These are phyloP conservation scores for Pyricularia grisea DNA, from an alignment of 2,329 filamentous ascomycete genomes.

Conservation along the genomic window DNA sequence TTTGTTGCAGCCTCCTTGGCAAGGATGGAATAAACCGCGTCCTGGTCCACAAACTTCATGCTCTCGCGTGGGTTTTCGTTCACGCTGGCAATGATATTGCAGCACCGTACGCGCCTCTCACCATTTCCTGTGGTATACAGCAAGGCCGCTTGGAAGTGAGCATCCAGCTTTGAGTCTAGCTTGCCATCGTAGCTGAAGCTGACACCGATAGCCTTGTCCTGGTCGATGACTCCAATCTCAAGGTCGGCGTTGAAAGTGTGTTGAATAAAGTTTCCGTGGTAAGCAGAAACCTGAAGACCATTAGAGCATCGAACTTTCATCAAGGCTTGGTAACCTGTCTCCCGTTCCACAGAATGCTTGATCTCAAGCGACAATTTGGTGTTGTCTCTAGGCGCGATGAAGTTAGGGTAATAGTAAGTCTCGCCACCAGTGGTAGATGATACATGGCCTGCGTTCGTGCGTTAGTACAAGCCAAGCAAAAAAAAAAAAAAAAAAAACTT, in stretches of 20 bases:
- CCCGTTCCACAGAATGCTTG: slow-evolving; percentile 73
- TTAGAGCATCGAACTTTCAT: slow-evolving; percentile 99
- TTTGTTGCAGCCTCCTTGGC: slow-evolving; percentile 92
- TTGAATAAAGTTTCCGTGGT: slow-evolving; percentile 94
- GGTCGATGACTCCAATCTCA: slow-evolving; percentile 85
- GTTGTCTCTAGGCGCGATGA: slow-evolving; percentile 76
- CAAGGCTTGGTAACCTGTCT: slow-evolving; percentile 89
- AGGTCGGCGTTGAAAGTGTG: slow-evolving; percentile 92
- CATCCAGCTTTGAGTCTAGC: slow-evolving; percentile 91
- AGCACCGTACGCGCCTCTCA: slow-evolving; percentile 83
- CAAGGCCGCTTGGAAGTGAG: slow-evolving; percentile 92
- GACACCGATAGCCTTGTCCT: slow-evolving; percentile 86
- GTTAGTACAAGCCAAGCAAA: background rate
- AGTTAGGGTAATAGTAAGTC: slow-evolving; percentile 95
- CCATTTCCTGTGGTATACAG: slow-evolving; percentile 89
- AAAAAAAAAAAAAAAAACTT: too few relatives aligned
- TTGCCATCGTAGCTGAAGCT: slow-evolving; percentile 95
- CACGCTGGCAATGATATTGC: slow-evolving; percentile 87
- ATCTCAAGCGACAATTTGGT: slow-evolving; percentile 80
- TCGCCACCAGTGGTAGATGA: slow-evolving; percentile 88
- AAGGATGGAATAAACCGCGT: slow-evolving; percentile 79
- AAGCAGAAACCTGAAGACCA: slow-evolving; percentile 84
- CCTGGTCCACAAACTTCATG: slow-evolving; percentile 93
- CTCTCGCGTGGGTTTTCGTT: slow-evolving; percentile 74
- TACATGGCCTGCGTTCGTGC: slow-evolving; percentile 53